Evolutionary conservation across 306 rosid genomes (phyloP).

Genomic region (Acacia confusa): DNA sequence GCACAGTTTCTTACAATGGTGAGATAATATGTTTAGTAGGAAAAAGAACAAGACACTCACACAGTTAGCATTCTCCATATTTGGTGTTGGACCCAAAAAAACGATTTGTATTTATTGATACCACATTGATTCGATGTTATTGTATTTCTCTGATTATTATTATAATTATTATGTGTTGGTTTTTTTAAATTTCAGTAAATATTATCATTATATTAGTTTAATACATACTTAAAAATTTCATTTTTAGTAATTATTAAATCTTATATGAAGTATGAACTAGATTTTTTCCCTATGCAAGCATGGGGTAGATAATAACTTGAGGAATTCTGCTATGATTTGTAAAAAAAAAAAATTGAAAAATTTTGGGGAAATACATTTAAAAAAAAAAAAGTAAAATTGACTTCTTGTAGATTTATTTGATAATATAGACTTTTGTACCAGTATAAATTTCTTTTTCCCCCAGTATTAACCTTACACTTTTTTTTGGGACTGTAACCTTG

Average conservation of each 20-base stretch:
- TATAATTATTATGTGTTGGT: neutral
- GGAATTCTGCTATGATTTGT: neutral
- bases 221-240: neutral
- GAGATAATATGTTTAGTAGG: constrained; percentile 7
- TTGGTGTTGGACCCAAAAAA: neutral
- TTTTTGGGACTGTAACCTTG: neutral
- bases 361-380: neutral
- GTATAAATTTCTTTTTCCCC: neutral
- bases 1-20: neutral
- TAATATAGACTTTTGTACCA: neutral
- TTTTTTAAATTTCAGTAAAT: neutral
- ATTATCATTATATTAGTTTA: too few relatives aligned
- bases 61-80: neutral
- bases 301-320: neutral
- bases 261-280: neutral
- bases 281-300: neutral
- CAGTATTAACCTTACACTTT: neutral
- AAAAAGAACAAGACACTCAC: neutral
- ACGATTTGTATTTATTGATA: neutral
- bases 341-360: neutral
- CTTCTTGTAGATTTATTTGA: too few relatives aligned
- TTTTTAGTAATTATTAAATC: too few relatives aligned
- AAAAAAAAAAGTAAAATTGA: too few relatives aligned
- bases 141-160: neutral
- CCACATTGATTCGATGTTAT: neutral